A percentile compares a stretch with the other conserved stretches of the same genome.
These are phyloP conservation scores for Brassica carinata DNA, from an alignment of 345 rosid genomes.

Conservation along the genomic window DNA sequence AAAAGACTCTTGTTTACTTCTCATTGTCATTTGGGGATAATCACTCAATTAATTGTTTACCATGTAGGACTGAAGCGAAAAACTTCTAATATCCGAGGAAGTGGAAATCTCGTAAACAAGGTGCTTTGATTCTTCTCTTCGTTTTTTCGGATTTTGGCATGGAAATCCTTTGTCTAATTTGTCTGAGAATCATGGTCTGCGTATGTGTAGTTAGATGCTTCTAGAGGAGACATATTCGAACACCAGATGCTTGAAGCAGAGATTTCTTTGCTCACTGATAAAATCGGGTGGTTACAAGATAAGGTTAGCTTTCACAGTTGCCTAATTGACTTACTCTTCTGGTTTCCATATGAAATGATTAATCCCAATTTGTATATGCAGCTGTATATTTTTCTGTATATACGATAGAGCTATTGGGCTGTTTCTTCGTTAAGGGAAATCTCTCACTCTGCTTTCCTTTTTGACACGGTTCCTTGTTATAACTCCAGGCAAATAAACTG, in stretches of 20 bases:
- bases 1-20: not conserved
- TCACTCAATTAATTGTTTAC: conserved; percentile 14
- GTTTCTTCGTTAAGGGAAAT: not conserved
- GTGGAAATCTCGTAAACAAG: conserved; percentile 51
- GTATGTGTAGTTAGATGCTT: conserved; percentile 54
- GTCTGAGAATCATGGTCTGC: conserved; percentile 28
- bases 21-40: conserved; percentile 9
- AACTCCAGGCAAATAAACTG: conserved; percentile 61
- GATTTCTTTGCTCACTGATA: conserved; percentile 64
- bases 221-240: conserved; percentile 69
- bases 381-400: not conserved
- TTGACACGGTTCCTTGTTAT: not conserved
- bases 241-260: conserved; percentile 80
- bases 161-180: conserved; percentile 12
- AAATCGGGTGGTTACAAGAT: conserved; percentile 60
- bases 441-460: not conserved
- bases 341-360: conserved; percentile 8
- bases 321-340: conserved; percentile 9
- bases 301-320: conserved; percentile 58
- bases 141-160: not conserved
- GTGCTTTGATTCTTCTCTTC: conserved; percentile 44
- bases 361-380: not conserved
- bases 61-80: conserved; percentile 68
- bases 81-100: conserved; percentile 46
- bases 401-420: not conserved